Conservation (phyloP, 306 rosid species). For the Begonia peltatifolia region DNA sequence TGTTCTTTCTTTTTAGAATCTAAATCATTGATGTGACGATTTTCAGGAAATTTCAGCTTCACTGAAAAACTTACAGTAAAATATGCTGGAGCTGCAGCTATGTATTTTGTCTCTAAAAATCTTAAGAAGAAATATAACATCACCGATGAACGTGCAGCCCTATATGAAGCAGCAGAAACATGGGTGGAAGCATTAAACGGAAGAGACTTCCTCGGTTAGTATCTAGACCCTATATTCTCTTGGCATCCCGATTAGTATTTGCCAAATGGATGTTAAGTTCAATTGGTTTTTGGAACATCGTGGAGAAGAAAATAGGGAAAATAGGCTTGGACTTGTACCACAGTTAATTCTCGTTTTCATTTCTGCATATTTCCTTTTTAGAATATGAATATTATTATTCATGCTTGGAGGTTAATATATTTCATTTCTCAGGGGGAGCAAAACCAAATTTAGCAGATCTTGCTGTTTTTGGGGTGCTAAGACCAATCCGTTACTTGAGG, state of each 20-base stretch:
- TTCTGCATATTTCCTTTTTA: too few species aligned
- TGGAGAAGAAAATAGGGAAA: too few species aligned
- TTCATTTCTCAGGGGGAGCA: constrained; percentile 30
- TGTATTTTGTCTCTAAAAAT: constrained; percentile 93
- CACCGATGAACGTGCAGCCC: constrained; percentile 84
- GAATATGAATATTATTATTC: too few species aligned
- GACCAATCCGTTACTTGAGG: constrained; percentile 84
- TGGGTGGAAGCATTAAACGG: constrained; percentile 90
- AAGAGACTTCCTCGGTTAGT: constrained; percentile 79
- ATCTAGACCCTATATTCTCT: neutral
- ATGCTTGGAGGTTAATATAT: too few species aligned
- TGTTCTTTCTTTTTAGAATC: too few species aligned
- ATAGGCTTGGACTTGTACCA: too few species aligned
- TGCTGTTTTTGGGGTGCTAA: constrained; percentile 57
- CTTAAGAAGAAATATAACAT: constrained; percentile 92
- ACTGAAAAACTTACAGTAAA: constrained; percentile 65
- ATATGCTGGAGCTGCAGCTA: constrained; percentile 96
- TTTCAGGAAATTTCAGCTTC: constrained; percentile 73
- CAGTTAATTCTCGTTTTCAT: too few species aligned
- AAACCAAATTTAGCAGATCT: constrained; percentile 47
- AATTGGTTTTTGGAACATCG: too few species aligned
- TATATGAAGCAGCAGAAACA: constrained; percentile 91
- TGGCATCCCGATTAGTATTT: too few species aligned
- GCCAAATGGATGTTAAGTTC: too few species aligned
- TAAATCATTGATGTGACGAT: neutral